Conservation (phyloP, 352 stramenopile genomes). For the Globisporangium abappressorium region DNA sequence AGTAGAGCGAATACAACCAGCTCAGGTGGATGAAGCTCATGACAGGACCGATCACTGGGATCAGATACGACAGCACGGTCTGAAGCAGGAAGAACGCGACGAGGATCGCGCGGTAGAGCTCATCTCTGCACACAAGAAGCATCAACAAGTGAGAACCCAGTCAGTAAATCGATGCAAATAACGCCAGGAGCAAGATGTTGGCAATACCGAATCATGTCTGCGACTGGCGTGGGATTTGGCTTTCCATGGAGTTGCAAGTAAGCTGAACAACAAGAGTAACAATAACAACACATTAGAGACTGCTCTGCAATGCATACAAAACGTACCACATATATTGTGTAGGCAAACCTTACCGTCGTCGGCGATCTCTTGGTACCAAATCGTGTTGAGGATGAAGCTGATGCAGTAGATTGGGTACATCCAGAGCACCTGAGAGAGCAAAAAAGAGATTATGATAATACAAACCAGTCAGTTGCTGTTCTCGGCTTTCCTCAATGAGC, state of each 20-base stretch:
- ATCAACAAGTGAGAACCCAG: neutral
- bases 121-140: slow-evolving; percentile 41
- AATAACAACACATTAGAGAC: neutral
- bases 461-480: neutral
- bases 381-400: slow-evolving; percentile 90
- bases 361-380: slow-evolving; percentile 90
- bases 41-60: slow-evolving; percentile 70
- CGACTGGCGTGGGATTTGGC: slow-evolving; percentile 65
- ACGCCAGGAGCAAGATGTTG: neutral
- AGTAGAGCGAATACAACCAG: slow-evolving; percentile 89
- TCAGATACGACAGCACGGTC: slow-evolving; percentile 79
- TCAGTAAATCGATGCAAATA: neutral
- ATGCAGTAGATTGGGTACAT: slow-evolving; percentile 92
- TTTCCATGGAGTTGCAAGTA: slow-evolving; percentile 83
- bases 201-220: slow-evolving; percentile 83
- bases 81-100: slow-evolving; percentile 85
- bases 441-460: neutral
- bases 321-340: neutral
- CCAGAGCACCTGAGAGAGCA: slow-evolving; percentile 60
- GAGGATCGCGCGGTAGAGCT: slow-evolving; percentile 84
- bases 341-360: slow-evolving; percentile 60
- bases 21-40: slow-evolving; percentile 84
- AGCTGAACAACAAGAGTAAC: slow-evolving; percentile 25
- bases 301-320: neutral
- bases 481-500: neutral